Evolutionary conservation across 1,284 basidiomycete genomes (phyloP).

Genomic region (Coniophora puteana): DNA sequence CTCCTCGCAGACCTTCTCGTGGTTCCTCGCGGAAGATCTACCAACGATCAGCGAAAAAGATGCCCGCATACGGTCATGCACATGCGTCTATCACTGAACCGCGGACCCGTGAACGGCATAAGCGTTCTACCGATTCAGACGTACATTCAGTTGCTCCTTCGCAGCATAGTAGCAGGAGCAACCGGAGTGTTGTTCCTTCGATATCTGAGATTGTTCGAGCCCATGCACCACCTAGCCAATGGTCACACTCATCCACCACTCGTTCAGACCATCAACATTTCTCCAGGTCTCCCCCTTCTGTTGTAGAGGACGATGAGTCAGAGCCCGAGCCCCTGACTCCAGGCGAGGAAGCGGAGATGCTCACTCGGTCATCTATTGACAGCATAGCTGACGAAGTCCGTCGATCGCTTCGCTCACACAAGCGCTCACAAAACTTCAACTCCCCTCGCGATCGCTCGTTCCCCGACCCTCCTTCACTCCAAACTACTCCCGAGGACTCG

Average conservation of each 20-base stretch:
- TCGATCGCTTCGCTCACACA: constrained; percentile 60
- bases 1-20: constrained; percentile 26
- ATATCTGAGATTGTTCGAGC: constrained; percentile 81
- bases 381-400: constrained; percentile 79
- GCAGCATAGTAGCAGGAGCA: constrained; percentile 21
- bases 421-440: constrained; percentile 34
- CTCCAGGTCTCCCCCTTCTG: constrained; percentile 39
- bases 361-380: constrained; percentile 78
- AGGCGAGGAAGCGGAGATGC: constrained; percentile 56
- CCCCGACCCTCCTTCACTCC: constrained; percentile 22
- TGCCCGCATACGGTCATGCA: no score
- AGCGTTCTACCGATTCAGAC: constrained; percentile 19
- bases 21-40: constrained; percentile 33
- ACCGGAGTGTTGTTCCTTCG: constrained; percentile 58
- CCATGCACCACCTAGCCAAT: constrained; percentile 67
- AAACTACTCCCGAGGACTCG: constrained; percentile 20
- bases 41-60: no score
- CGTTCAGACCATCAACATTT: no score
- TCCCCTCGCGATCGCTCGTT: constrained; percentile 17
- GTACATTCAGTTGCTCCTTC: constrained; percentile 14
- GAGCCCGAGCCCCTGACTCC: constrained; percentile 44
- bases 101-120: no score
- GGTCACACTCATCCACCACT: constrained; percentile 43
- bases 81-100: constrained; percentile 37
- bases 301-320: constrained; percentile 42